Evolutionary conservation across 805 yeast species (phyloP).

Genomic region (Schwanniomyces pseudopolymorphus): DNA sequence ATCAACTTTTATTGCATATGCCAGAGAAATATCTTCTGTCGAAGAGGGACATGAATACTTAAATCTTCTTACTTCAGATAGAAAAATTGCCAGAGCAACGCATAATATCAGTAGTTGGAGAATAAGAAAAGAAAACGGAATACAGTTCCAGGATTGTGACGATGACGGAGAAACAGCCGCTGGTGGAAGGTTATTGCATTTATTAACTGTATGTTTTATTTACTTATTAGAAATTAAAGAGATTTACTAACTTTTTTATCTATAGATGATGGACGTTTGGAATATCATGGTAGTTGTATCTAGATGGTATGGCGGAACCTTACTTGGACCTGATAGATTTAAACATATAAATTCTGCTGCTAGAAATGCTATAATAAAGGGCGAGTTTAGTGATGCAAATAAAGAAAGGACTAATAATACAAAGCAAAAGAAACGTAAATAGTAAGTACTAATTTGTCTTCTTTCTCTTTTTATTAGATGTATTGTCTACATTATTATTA

Average conservation of each 20-base stretch:
- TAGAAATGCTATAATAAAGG: constrained; percentile 74
- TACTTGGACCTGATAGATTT: constrained; percentile 90
- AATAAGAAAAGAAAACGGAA: constrained; percentile 55
- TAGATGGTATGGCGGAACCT: constrained; percentile 92
- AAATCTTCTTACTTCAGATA: constrained; percentile 56
- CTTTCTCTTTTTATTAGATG: constrained; percentile 13
- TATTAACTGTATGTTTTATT: constrained; percentile 52
- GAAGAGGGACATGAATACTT: constrained; percentile 62
- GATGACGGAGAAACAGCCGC: constrained; percentile 99
- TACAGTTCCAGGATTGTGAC: constrained; percentile 78
- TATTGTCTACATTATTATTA: constrained; percentile 8
- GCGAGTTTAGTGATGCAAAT: constrained; percentile 45
- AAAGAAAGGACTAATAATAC: constrained; percentile 14
- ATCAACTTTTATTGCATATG: constrained; percentile 81
- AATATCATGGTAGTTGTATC: constrained; percentile 83
- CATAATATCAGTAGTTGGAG: constrained; percentile 92
- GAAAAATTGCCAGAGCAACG: constrained; percentile 61
- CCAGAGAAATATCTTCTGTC: constrained; percentile 59
- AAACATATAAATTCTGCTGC: constrained; percentile 90
- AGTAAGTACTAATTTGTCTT: constrained; percentile 4
- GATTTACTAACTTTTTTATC: constrained; percentile 21
- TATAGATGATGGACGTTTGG: constrained; percentile 69
- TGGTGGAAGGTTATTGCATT: constrained; percentile 80
- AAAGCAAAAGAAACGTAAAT: constrained; percentile 10
- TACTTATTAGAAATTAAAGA: neutral